Evolutionary conservation across 345 rosid species (phyloP).

Genomic region (Mallotus nudiflorus): DNA sequence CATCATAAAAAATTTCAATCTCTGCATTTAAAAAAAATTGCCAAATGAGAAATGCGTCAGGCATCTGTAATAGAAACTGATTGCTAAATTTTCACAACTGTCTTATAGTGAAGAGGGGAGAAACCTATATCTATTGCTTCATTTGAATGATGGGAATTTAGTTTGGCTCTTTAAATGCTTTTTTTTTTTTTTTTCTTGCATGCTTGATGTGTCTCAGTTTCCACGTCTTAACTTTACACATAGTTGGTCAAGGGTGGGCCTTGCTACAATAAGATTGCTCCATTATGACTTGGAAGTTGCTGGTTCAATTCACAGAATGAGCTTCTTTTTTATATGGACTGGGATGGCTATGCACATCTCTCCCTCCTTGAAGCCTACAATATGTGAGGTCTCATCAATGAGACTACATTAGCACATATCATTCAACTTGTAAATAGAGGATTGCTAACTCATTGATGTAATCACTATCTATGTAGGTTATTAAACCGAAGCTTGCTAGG

Average conservation of each 20-base stretch:
- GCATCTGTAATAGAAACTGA: neutral
- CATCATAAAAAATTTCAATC: neutral
- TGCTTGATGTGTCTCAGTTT: neutral
- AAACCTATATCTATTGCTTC: neutral
- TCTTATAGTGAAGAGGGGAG: neutral
- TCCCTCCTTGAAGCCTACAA: neutral
- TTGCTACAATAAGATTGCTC: neutral
- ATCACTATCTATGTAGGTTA: slow-evolving; percentile 53
- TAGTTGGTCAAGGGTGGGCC: neutral
- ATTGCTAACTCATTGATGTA: slow-evolving; percentile 16
- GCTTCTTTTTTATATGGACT: neutral
- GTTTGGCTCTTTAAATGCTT: neutral
- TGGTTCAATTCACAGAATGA: neutral
- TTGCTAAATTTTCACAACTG: neutral
- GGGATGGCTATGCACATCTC: neutral
- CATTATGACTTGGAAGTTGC: neutral
- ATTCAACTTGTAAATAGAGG: neutral
- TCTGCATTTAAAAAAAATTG: neutral
- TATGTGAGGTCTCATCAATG: no score
- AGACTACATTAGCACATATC: no score
- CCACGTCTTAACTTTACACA: neutral
- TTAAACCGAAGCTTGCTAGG: slow-evolving; percentile 96
- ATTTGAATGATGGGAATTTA: neutral
- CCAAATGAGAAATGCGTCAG: neutral
- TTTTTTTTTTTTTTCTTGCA: neutral